phyloP scores from a whole-genome alignment of 768 basidiomycete genomes.

The Asterophora lycoperdoides region DNA sequence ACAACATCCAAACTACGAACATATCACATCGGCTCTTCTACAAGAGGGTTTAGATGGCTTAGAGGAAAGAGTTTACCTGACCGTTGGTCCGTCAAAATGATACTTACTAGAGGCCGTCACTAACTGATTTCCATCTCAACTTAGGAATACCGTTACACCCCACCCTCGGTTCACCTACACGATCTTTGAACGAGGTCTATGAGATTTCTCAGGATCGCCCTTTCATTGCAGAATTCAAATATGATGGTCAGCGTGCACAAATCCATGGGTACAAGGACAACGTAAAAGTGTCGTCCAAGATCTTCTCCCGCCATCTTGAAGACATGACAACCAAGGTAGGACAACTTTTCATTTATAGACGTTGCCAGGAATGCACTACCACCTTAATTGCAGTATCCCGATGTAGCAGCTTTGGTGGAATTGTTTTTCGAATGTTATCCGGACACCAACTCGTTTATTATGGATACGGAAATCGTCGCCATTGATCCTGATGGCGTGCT shows the following conservation, averaged over 20 bases:
- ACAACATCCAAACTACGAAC: slow-evolving; percentile 71
- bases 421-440: slow-evolving; percentile 42
- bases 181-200: slow-evolving; percentile 83
- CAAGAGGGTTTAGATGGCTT: slow-evolving; percentile 59
- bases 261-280: slow-evolving; percentile 51
- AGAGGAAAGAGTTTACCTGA: slow-evolving; percentile 55
- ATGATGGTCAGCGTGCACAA: slow-evolving; percentile 85
- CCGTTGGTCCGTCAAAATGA: slow-evolving; percentile 51
- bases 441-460: slow-evolving; percentile 57
- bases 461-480: slow-evolving; percentile 88
- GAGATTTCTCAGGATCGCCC: slow-evolving; percentile 57
- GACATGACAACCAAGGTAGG: slow-evolving; percentile 85
- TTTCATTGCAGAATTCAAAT: slow-evolving; percentile 88
- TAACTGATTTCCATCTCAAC: background rate
- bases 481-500: slow-evolving; percentile 63
- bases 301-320: slow-evolving; percentile 89
- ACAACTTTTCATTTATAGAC: background rate
- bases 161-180: slow-evolving; percentile 81
- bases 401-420: slow-evolving; percentile 59
- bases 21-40: slow-evolving; percentile 60
- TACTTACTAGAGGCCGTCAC: slow-evolving; percentile 3
- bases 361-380: background rate
- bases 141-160: slow-evolving; percentile 80
- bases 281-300: slow-evolving; percentile 40
- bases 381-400: slow-evolving; percentile 61